These are phyloP conservation scores for Malassezia globosa DNA, from an alignment of 1,284 basidiomycete genomes.

Conservation along the genomic window DNA sequence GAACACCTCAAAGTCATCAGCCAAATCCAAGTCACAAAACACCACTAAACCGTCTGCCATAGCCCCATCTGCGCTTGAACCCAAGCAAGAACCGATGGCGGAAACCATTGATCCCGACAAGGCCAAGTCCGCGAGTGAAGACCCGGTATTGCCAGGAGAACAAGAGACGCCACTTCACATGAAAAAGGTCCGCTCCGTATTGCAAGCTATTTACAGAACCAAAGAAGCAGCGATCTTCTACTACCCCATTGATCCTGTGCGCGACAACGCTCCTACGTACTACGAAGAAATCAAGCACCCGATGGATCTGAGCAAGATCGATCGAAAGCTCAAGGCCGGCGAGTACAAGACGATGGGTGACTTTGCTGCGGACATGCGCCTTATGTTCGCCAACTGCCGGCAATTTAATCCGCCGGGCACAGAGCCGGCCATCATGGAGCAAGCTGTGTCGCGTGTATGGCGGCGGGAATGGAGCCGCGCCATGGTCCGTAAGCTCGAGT, in stretches of 20 bases:
- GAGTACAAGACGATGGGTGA: constrained; percentile 48
- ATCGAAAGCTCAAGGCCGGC: constrained; percentile 51
- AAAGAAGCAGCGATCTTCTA: constrained; percentile 67
- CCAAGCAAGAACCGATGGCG: neutral
- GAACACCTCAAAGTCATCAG: neutral
- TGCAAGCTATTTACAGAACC: constrained; percentile 59
- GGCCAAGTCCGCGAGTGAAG: neutral
- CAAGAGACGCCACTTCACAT: constrained; percentile 31
- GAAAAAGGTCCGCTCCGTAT: constrained; percentile 61
- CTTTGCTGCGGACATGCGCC: constrained; percentile 67
- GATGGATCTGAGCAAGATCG: constrained; percentile 87
- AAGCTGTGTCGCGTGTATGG: constrained; percentile 53
- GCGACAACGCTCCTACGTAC: constrained; percentile 71
- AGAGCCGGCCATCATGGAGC: constrained; percentile 63
- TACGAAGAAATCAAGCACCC: constrained; percentile 77
- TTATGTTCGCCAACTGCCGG: constrained; percentile 69
- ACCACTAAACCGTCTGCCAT: no score
- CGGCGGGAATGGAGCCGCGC: constrained; percentile 71
- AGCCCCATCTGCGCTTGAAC: no score
- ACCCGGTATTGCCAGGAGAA: constrained; percentile 16
- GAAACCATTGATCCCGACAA: neutral
- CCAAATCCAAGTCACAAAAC: no score
- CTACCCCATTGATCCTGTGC: constrained; percentile 71
- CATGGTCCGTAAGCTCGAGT: constrained; percentile 62
- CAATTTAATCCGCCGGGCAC: constrained; percentile 53